Base-by-base conservation (phyloP, 2,329 filamentous ascomycete species). In the Ophiocordyceps camponoti-leonardi region DNA sequence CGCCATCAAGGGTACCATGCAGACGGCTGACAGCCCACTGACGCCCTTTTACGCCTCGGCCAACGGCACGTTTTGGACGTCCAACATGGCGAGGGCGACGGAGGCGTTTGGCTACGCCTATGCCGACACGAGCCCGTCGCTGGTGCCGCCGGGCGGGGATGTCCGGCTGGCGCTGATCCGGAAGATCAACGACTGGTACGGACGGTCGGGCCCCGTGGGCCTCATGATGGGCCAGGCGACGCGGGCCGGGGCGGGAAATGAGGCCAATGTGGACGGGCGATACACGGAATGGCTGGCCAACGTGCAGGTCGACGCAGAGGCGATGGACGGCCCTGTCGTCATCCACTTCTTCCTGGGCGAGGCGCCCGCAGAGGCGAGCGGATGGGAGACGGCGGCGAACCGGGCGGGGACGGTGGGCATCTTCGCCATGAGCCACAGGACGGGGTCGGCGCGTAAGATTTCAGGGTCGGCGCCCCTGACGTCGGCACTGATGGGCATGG, bases 51-150 rank as follows among this genome's bases (percentile, higher is more conserved):
- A 76, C 52, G 64, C 69, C 42, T 67, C 59, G 2, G 60, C 67
- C 19, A 64, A 70, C 44, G 77, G 78, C 42, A 68, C 68, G 1
- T 83, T 81, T 58, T 87, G 81, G 77, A 81, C 73, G 7, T 82
- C 82, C 0, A 70, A 78, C 45, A 68, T 66, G 49, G 69, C 77
- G 13, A 72, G 80, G 28, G 67, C 72, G 39, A 75, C 73, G 7
- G 67, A 68, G 23, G 66, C 64, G 2, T 82, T 92, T 58, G 79
- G 79, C 14, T 92, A 92, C 58, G 79, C 77, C 0, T 93, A 93
- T 56, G 68, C 77, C 0, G 85, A 90, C 52, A 73, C 66, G 16
- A 55, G 54, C 44, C 43, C 53, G 10, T 51, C 56, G 2, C 45
- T 52, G 0, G 51, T 50, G n/a, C 52, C 53, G 19, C 47, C 49